Evolutionary conservation across 1,284 basidiomycete genomes (phyloP), one percentile per base, ranked within the genome.

Genomic region (Tylopilus orsonianus): DNA sequence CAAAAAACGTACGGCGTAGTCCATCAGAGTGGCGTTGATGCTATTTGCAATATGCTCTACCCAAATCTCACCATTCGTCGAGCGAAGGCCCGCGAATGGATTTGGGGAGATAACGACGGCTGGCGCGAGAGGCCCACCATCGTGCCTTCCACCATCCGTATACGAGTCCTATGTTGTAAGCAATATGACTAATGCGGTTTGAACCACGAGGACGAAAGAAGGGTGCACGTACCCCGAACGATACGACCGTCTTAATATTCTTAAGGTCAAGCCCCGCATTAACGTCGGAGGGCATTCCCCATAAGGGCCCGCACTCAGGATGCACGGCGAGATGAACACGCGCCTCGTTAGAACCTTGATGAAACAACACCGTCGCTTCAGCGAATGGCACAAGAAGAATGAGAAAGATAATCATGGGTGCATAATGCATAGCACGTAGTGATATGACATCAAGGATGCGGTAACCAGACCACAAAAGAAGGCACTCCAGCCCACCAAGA

Each of bases 191-290:
- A n/a, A n/a, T n/a, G n/a, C n/a, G n/a, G n/a, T n/a, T n/a, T n/a
- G n/a, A n/a, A n/a, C n/a, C 23, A 44, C n/a, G 5, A 23, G n/a
- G 8, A 20, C 1, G 5, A 27, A 23, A 7, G 13, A 8, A 26
- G 16, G 0, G 30, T 2, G 5, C n/a, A 64, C 69, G 47, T 53
- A 75, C 75, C 34, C 75, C 75, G 50, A 77, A 76, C 3, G 75
- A 62, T 2, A 78, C 73, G 18, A 79, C 73, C 1, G 70, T 77
- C 47, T 69, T 68, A 47, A 71, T 71, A 2, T 46, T 52, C 3
- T 50, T 45, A 35, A 76, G 57, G 30, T 61, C 50, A 16, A 79
- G 49, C 0, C 77, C 77, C 0, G 68, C 69, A 36, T 76, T 79
- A 27, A 78, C 65, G 49, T 78, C 72, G 12, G 71, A 68, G 14